These are phyloP conservation scores for Talaromyces sp. DNA, from an alignment of 2,329 filamentous ascomycete species.

Conservation along the genomic window DNA sequence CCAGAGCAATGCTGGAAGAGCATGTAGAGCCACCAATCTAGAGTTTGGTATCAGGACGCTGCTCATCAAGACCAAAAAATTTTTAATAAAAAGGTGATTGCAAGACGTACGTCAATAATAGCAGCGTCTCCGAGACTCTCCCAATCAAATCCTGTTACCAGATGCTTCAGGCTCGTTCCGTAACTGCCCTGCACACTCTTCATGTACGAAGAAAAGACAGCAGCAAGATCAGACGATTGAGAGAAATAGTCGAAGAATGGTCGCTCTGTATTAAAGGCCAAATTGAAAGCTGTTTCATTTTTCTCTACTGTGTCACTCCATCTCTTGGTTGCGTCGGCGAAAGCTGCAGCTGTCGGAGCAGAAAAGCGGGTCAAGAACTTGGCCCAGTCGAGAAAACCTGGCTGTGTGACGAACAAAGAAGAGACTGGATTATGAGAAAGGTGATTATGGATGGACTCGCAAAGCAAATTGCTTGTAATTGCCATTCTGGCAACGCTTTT, in stretches of 20 bases:
- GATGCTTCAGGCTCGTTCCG: slow-evolving; percentile 49
- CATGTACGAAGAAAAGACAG: slow-evolving; percentile 53
- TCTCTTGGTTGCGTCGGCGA: slow-evolving; percentile 20
- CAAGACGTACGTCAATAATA: slow-evolving; percentile 43
- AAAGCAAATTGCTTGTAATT: slow-evolving; percentile 54
- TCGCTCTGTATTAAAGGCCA: slow-evolving; percentile 23
- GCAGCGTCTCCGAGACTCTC: slow-evolving; percentile 38
- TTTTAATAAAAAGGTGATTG: too few relatives aligned
- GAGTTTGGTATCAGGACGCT: background rate
- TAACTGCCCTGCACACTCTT: slow-evolving; percentile 49
- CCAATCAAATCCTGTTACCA: slow-evolving; percentile 30
- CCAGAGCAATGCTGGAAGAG: background rate
- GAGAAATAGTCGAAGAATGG: slow-evolving; percentile 31
- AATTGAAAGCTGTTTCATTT: slow-evolving; percentile 20
- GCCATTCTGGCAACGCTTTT: slow-evolving; percentile 46
- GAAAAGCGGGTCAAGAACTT: slow-evolving; percentile 40
- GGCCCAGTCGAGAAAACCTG: slow-evolving; percentile 43
- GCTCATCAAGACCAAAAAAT: too few relatives aligned
- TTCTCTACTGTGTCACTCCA: slow-evolving; percentile 14
- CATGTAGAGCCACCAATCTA: background rate
- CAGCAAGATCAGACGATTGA: slow-evolving; percentile 28
- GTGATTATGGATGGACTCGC: slow-evolving; percentile 44
- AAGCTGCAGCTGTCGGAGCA: slow-evolving; percentile 12
- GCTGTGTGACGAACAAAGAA: slow-evolving; percentile 33
- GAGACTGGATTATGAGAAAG: slow-evolving; percentile 54